phyloP scores from a whole-genome alignment of 805 yeast genomes.

The Candida peoriensis region DNA sequence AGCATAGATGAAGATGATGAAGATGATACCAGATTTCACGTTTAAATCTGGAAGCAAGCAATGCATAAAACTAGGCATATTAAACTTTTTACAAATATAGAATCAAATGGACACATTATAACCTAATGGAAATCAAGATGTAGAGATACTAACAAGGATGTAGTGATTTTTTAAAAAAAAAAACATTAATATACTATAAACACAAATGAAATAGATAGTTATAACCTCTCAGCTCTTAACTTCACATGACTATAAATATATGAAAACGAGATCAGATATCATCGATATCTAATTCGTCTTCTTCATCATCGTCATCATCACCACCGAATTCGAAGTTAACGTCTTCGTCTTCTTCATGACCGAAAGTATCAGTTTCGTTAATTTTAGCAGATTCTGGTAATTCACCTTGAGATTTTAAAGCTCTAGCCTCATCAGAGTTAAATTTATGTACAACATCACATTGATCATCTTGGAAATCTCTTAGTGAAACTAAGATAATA shows the following conservation, averaged over 20 bases:
- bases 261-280: too few species aligned
- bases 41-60: constrained; percentile 7
- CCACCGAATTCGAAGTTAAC: constrained; percentile 98
- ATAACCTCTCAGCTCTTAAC: too few species aligned
- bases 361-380: constrained; percentile 95
- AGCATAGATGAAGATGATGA: constrained; percentile 39
- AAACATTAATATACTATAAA: constrained; percentile 1
- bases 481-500: constrained; percentile 87
- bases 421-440: constrained; percentile 96
- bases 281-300: constrained; percentile 82
- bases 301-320: constrained; percentile 76
- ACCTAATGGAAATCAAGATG: constrained; percentile 3
- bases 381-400: constrained; percentile 96
- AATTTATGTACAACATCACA: constrained; percentile 97
- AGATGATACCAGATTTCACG: constrained; percentile 23
- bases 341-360: constrained; percentile 94
- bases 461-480: constrained; percentile 98
- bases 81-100: too few species aligned
- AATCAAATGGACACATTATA: too few species aligned
- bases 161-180: too few species aligned
- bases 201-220: too few species aligned
- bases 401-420: constrained; percentile 92
- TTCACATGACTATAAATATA: too few species aligned
- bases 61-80: constrained; percentile 1
- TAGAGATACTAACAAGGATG: too few species aligned